Evolutionary conservation across 768 basidiomycete species (phyloP), one percentile per base, ranked within the genome.

Genomic region (Serpula lacrymans): DNA sequence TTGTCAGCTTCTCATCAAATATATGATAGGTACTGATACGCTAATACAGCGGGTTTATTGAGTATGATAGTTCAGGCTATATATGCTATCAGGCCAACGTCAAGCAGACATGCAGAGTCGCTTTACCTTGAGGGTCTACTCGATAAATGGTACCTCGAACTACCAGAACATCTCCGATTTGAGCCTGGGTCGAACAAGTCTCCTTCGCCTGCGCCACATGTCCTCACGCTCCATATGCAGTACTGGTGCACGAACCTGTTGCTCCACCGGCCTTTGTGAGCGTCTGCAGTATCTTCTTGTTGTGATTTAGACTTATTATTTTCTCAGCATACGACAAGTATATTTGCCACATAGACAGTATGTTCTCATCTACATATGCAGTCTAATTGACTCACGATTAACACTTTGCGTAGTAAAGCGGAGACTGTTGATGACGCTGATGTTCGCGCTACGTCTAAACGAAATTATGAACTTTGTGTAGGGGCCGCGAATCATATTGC

Each of bases 221-320:
- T 86, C 18, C 62, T 89, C 41, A 84, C 82, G 28, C 64, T 90
- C 36, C 87, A 89, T 54, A 84, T 89, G 85, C 83, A 87, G 52
- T 89, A 88, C 53, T 90, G 88, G 88, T 86, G 84, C 54, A 77
- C 84, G 9, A 78, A 82, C 17, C 57, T 90, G 23, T 55, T 90
- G 21, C 62, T 89, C 36, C 86, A 89, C 58, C 76, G 87, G 13
- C 87, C 87, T 9, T 88, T 88, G 85, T 88, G 57, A 64, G 84
- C 68, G 17, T 37, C 29, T 34, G 13, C 22, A 25, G 28, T 33
- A 37, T 17, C 42, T 37, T 36, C 6, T 8, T 34, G 13, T 23
- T 24, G 22, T 23, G 18, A 11, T 40, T 16, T 31, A 53, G n/a
- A 55, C 14, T 11, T n/a, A 5, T 20, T 14, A 33, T 33, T 21